Base-by-base conservation (phyloP, 2,329 filamentous ascomycete species). In the Akanthomyces lecanii region DNA sequence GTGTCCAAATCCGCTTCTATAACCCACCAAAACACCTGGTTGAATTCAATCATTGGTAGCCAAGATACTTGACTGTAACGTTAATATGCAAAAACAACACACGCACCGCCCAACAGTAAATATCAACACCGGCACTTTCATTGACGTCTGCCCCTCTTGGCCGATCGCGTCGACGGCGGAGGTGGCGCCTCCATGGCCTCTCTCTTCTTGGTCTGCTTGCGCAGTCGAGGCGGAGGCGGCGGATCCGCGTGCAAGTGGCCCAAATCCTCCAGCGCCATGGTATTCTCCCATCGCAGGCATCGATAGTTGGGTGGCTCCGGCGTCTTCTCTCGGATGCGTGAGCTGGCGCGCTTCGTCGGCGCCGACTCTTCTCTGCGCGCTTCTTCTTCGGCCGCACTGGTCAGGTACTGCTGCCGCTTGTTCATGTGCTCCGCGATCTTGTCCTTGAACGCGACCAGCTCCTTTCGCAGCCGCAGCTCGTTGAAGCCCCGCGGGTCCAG, bases 381-480 rank as follows among this genome's bases (percentile, higher is more conserved):
- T 36, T 74, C 76, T 28, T 72, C 69, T 45, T 70, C 70, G 36
- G 69, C 71, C 14, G 69, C 66, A 23, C 81, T 79, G 1, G 76
- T 72, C 38, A 84, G 81, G 70, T 97, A 96, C 67, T 83, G 80
- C 66, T 86, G 86, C 66, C 96, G 88, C 70, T 88, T 89, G 69
- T 88, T 81, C 93, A 97, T 97, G 70, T 92, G 87, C 65, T 84
- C 82, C 28, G 83, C 79, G 66, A 97, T 96, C 69, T 86, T 85
- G 47, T 93, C 88, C 57, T 87, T 88, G 78, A 89, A 96, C 23
- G 82, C 77, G 57, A 89, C 79, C 4, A 99, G 82, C 74, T 98
- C 94, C 76, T 97, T 98, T 65, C 89, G 86, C 56, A 99, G 81
- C 72, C 92, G 93, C 66, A 89, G 78, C 76, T 99, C 95, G 66